Evolutionary conservation across 1,284 basidiomycete genomes (phyloP), one percentile per base, ranked within the genome.

Genomic region (Boletus smithii): DNA sequence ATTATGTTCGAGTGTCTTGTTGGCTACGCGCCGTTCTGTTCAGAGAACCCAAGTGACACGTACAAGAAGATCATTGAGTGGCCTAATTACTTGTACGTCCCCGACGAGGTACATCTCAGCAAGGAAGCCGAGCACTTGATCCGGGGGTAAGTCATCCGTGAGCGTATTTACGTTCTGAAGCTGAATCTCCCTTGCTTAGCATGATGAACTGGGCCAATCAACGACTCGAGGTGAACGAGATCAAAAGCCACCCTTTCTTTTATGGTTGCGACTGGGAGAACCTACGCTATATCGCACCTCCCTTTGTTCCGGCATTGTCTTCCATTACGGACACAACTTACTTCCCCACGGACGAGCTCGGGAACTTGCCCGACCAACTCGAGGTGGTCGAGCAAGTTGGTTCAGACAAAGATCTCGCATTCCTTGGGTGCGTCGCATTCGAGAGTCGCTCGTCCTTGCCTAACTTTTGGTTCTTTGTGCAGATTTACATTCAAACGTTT

Each of bases 1-100:
- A 98, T 99, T 71, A 97, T 97, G 87, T 99, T 95, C 64, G 95
- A 99, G 70, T 98, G 95, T 70, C 77, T 99, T 20, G 93, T 97
- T 58, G 95, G 92, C 53, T 97, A 95, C 67, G 94, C 95, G 10
- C 95, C 95, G 3, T 98, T 97, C 78, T 97, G 94, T 69, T 97
- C 95, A 8, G 95, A 98, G 65, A 94, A 93, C 62, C 94, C 95
- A 14, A 91, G 91, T 59, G 95, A 99, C 65, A 98, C 95, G 18
- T 99, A 99, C 75, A 88, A 95, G 69, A 99, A 99, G 75, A 99
- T 99, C 60, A 85, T 99, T 53, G 90, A 95, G 49, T 98, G 95
- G 95, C 80, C 83, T 40, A 82, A 83, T 60, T 93, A 94, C 70
- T 80, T 94, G 42, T 85, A 77, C 68, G 95, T 99, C 75, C 97